Evolutionary conservation across 352 stramenopile species (phyloP).

Genomic region (Globisporangium parvum): DNA sequence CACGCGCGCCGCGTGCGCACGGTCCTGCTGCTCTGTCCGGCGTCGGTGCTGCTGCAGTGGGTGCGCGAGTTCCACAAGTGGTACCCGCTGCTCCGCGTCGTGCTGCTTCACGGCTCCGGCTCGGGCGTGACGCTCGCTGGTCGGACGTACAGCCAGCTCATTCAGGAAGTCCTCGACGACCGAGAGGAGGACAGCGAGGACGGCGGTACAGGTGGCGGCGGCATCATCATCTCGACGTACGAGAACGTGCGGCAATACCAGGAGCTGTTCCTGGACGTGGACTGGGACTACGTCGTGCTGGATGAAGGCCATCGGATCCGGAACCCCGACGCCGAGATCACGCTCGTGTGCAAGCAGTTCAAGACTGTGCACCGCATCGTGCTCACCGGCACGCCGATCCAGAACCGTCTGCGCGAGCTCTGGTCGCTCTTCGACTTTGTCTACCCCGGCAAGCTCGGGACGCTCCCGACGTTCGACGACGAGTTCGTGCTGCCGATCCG

Average conservation of each 20-base stretch:
- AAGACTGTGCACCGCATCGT: slow-evolving; percentile 89
- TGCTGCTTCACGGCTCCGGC: slow-evolving; percentile 88
- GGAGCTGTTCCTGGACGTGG: slow-evolving; percentile 84
- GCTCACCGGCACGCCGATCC: slow-evolving; percentile 88
- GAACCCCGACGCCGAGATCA: slow-evolving; percentile 97
- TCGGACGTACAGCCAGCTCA: slow-evolving; percentile 45
- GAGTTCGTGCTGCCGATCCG: slow-evolving; percentile 98
- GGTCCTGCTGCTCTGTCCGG: slow-evolving; percentile 92
- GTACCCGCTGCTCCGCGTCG: slow-evolving; percentile 83
- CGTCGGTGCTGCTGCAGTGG: slow-evolving; percentile 95
- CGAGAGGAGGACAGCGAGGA: slow-evolving; percentile 7
- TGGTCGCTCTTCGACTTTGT: slow-evolving; percentile 99
- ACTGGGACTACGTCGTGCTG: slow-evolving; percentile 97
- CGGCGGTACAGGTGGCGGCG: slow-evolving; percentile 50
- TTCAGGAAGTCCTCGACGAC: slow-evolving; percentile 49
- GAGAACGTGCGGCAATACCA: slow-evolving; percentile 92
- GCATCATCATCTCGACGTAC: slow-evolving; percentile 96
- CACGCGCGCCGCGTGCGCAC: slow-evolving; percentile 43
- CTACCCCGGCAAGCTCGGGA: slow-evolving; percentile 96
- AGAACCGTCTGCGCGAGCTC: slow-evolving; percentile 95
- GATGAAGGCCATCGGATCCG: slow-evolving; percentile 99
- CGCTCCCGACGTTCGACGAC: slow-evolving; percentile 95
- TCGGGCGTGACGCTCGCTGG: slow-evolving; percentile 39
- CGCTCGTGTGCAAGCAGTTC: slow-evolving; percentile 91
- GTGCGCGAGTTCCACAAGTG: slow-evolving; percentile 93